Evolutionary conservation across 257 asterid species (phyloP).

Genomic region (Capsicum rhomboideum): DNA sequence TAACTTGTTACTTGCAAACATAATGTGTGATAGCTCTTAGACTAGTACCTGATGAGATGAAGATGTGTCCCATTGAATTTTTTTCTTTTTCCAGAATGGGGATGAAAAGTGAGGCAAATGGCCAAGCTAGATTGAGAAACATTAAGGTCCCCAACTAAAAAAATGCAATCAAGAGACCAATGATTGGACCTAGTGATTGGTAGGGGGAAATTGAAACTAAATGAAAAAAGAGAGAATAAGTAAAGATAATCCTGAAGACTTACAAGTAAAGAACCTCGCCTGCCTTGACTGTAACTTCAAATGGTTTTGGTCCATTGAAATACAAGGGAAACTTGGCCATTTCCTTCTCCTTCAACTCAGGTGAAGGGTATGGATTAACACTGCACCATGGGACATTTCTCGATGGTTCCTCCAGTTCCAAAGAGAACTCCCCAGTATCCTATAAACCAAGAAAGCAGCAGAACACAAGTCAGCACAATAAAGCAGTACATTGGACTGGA

Average conservation of each 20-base stretch:
- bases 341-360: constrained; percentile 33
- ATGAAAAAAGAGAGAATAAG: not conserved
- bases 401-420: constrained; percentile 61
- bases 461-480: not conserved
- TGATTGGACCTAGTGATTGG: not conserved
- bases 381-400: constrained; percentile 80
- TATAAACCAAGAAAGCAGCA: constrained; percentile 7
- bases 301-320: constrained; percentile 81
- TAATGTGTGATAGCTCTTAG: not conserved
- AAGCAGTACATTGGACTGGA: not conserved
- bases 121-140: not conserved
- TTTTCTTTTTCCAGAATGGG: not conserved
- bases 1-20: not conserved
- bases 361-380: constrained; percentile 74
- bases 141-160: not conserved
- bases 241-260: constrained; percentile 16
- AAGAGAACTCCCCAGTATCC: constrained; percentile 55
- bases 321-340: constrained; percentile 57
- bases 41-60: not conserved
- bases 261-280: constrained; percentile 90
- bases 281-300: constrained; percentile 76
- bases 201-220: not conserved
- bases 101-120: not conserved
- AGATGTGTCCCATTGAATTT: not conserved
- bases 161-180: not conserved